Base-by-base conservation (phyloP, 1,139 yeast genomes). In the Saccharomyces hybrid region DNA sequence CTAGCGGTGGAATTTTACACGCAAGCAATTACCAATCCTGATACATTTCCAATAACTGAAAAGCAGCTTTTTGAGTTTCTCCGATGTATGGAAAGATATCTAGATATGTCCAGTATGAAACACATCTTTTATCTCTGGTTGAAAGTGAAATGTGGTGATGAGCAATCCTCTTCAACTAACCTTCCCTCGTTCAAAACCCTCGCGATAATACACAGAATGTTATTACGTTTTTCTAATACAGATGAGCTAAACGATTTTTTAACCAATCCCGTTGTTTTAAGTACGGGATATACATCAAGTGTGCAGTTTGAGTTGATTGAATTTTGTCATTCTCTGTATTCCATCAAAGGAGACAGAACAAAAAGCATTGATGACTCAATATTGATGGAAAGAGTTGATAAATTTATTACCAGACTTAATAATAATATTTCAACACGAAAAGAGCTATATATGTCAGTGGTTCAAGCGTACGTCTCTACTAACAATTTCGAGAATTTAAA, bases 1-100 rank as follows among this genome's bases (percentile, higher is more conserved):
- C 55, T 66, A 19, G 70, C 70, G n/a, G 67, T 63, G 51, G 70
- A 67, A 51, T 67, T 68, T 53, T 69, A 60, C 52, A 56, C 58
- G 3, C 69, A 68, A 47, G 58, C 65, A 14, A 48, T 67, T 51
- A 57, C 60, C n/a, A 62, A 65, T 56, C 62, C 60, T 34, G 69
- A 67, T 27, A 61, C 62, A 0, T 68, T 66, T 47, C 66, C 66
- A 0, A 49, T 68, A 25, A 55, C 58, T 3, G 50, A 57, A 11
- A 49, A 49, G 5, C 62, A 62, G 14, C 55, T 67, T 9, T 55
- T 55, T 44, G 32, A 28, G 14, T 60, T 65, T 49, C 50, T 65
- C 3, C 51, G 50, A 26, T 61, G 60, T 19, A 46, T 67, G 38
- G 53, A 55, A 44, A 52, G 55, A 48, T 54, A 54, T 11, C 53